These are phyloP conservation scores for Pichia nakasei DNA, from an alignment of 805 yeast species.

Conservation along the genomic window DNA sequence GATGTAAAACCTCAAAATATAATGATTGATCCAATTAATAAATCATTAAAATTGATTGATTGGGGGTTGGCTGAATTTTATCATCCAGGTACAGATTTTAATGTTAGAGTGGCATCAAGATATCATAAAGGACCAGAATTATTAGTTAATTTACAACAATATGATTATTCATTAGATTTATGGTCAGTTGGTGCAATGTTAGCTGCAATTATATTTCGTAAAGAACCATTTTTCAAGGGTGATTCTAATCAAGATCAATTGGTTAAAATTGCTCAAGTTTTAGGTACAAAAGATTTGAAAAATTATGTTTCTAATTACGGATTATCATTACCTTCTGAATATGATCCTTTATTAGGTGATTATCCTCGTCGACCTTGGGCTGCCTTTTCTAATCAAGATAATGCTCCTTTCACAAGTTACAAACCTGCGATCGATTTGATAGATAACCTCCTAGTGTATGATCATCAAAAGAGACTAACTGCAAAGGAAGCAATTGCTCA, in stretches of 20 bases:
- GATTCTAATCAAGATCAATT: conserved; percentile 86
- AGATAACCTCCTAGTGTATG: conserved; percentile 67
- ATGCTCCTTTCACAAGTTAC: conserved; percentile 32
- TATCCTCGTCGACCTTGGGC: conserved; percentile 63
- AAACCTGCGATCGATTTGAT: conserved; percentile 53
- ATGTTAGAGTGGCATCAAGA: conserved; percentile 86
- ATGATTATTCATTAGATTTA: conserved; percentile 81
- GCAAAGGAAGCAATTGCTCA: conserved; percentile 85
- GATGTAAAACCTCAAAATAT: conserved; percentile 93
- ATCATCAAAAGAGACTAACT: conserved; percentile 80
- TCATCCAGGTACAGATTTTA: conserved; percentile 82
- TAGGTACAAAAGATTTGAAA: conserved; percentile 73
- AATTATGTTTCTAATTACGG: conserved; percentile 61
- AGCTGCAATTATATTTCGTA: conserved; percentile 80
- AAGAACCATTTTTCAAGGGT: conserved; percentile 90
- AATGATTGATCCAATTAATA: conserved; percentile 73
- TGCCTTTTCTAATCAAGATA: conserved; percentile 47
- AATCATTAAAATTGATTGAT: conserved; percentile 67
- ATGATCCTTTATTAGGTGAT: conserved; percentile 63
- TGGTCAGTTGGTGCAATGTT: conserved; percentile 93
- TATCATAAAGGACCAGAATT: conserved; percentile 91
- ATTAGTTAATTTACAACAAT: conserved; percentile 69
- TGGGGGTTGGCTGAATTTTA: conserved; percentile 95
- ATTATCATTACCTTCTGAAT: conserved; percentile 63
- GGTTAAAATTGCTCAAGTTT: conserved; percentile 79